A percentile compares a stretch with the other conserved stretches of the same genome.
Conservation (phyloP, 2,329 filamentous ascomycete species). For the Aspergillus sp. region DNA sequence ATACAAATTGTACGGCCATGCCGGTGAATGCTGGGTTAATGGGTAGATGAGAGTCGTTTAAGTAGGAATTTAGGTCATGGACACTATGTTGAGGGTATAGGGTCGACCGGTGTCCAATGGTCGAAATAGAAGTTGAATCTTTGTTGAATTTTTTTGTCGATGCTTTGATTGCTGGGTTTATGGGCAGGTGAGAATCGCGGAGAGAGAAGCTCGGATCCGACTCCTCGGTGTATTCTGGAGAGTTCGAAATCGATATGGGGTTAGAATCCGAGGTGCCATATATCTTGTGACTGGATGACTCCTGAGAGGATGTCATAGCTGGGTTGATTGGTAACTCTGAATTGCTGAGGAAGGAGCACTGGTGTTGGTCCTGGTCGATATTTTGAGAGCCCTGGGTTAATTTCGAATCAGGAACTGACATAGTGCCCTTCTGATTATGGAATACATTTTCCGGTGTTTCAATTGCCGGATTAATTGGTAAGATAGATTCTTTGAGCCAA, state of each 20-base stretch:
- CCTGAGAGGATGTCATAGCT: constrained; percentile 3
- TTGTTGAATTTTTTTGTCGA: background rate
- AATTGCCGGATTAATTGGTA: background rate
- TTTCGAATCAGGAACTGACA: background rate
- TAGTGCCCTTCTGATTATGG: background rate
- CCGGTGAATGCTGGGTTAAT: constrained; percentile 31
- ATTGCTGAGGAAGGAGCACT: constrained; percentile 11
- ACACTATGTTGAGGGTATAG: background rate
- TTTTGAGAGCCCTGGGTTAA: background rate
- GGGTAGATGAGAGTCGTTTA: constrained; percentile 27
- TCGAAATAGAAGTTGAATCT: background rate
- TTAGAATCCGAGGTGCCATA: background rate
- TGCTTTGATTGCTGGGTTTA: constrained; percentile 24
- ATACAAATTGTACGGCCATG: constrained; percentile 14
- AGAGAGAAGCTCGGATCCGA: constrained; percentile 7
- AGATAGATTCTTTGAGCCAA: constrained; percentile 7
- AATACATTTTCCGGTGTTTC: background rate
- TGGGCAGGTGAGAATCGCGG: constrained; percentile 27
- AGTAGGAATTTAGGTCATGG: constrained; percentile 10
- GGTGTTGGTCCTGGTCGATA: background rate
- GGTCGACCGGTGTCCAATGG: background rate
- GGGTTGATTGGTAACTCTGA: constrained; percentile 31
- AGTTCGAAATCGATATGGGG: background rate
- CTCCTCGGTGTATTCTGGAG: background rate
- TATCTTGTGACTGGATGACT: background rate